A percentile compares a stretch with the other conserved stretches of the same genome.
phyloP scores from a whole-genome alignment of 352 stramenopile species.

The Phytopythium vexans region DNA sequence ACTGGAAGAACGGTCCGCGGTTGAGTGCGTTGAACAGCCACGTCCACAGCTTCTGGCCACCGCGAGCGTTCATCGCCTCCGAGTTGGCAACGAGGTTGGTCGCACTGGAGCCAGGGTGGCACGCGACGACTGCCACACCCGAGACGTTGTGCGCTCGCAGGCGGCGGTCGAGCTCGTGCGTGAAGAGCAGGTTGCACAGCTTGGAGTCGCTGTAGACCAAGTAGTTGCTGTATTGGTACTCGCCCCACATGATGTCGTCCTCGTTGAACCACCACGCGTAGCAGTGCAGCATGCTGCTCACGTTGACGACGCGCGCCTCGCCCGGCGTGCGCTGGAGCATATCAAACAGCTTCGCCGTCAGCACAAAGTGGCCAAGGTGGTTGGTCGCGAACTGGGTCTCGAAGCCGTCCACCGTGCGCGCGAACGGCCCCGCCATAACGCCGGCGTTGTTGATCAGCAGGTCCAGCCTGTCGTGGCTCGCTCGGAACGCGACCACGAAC shows the following conservation, averaged over 20 bases:
- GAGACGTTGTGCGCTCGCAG: constrained; percentile 12
- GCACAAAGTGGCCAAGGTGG: constrained; percentile 53
- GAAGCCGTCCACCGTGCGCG: constrained; percentile 25
- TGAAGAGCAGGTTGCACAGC: constrained; percentile 91
- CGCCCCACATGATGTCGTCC: constrained; percentile 8
- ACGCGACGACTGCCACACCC: constrained; percentile 20
- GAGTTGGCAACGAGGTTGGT: constrained; percentile 25
- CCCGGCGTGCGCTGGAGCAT: constrained; percentile 17
- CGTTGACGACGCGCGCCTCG: constrained; percentile 32
- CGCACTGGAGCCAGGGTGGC: constrained; percentile 26
- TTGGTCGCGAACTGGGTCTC: constrained; percentile 66
- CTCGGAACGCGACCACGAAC: constrained; percentile 30
- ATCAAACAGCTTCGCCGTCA: constrained; percentile 38
- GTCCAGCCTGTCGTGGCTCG: constrained; percentile 27
- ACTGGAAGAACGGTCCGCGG: constrained; percentile 13
- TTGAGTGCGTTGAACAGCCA: constrained; percentile 14
- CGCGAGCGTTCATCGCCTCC: background rate
- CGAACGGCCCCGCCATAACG: constrained; percentile 31
- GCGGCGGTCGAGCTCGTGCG: constrained; percentile 78
- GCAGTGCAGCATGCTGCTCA: constrained; percentile 25
- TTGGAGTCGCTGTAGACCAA: constrained; percentile 84
- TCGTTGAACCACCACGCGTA: constrained; percentile 3
- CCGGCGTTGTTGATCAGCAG: constrained; percentile 72
- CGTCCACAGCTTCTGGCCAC: constrained; percentile 7
- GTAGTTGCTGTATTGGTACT: constrained; percentile 24